A percentile compares a stretch with the other conserved stretches of the same genome.
Evolutionary conservation across 2,329 filamentous ascomycete species (phyloP).

Genomic region (Paracoccidioides brasiliensis): DNA sequence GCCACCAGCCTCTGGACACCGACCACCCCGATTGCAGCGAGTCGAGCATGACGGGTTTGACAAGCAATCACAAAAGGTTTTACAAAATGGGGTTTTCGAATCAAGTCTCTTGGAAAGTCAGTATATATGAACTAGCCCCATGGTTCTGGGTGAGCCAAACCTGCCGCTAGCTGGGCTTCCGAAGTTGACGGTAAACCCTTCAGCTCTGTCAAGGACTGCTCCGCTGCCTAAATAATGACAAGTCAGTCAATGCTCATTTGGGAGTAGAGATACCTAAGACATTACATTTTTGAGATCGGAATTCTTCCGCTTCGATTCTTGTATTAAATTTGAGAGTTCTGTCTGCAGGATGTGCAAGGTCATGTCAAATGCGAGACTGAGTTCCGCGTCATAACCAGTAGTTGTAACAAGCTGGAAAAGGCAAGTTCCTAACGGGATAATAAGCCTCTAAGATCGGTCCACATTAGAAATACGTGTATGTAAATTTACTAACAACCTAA

Average conservation of each 20-base stretch:
- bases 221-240: slow-evolving; percentile 53
- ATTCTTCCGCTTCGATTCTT: slow-evolving; percentile 92
- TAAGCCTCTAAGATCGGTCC: not conserved
- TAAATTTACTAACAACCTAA: not conserved
- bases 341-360: slow-evolving; percentile 79
- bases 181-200: slow-evolving; percentile 61
- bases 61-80: slow-evolving; percentile 93
- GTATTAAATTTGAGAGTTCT: slow-evolving; percentile 79
- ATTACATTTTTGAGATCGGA: slow-evolving; percentile 64
- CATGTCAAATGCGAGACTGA: slow-evolving; percentile 44
- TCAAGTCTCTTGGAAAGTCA: slow-evolving; percentile 52
- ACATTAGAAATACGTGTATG: not conserved
- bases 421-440: not conserved
- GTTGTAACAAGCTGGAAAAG: not conserved
- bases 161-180: slow-evolving; percentile 61
- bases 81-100: slow-evolving; percentile 68
- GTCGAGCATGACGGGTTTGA: slow-evolving; percentile 76
- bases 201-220: slow-evolving; percentile 84
- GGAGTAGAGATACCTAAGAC: not conserved
- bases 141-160: slow-evolving; percentile 30
- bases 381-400: not conserved
- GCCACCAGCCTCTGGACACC: slow-evolving; percentile 84
- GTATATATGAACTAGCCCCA: slow-evolving; percentile 9
- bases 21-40: slow-evolving; percentile 73
- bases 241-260: slow-evolving; percentile 12